Percentiles rank a stretch among this genome's conserved stretches.
These are phyloP conservation scores for Gossypioides kirkii DNA, from an alignment of 345 rosid genomes.

Conservation along the genomic window DNA sequence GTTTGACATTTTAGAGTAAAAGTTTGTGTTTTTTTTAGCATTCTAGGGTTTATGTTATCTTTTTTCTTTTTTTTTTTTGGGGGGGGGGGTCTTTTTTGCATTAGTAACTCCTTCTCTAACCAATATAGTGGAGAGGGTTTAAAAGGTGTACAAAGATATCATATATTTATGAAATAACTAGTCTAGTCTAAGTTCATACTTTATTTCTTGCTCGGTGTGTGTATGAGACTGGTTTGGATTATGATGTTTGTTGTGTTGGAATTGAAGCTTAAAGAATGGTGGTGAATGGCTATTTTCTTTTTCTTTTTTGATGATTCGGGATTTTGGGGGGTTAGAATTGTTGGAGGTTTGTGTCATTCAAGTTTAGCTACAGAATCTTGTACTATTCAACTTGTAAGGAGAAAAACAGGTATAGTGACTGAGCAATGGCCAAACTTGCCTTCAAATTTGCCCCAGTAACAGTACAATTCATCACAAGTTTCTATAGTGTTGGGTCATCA, in stretches of 20 bases:
- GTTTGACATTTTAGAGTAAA: slow-evolving; percentile 14
- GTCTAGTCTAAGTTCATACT: slow-evolving; percentile 13
- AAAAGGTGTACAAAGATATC: slow-evolving; percentile 38
- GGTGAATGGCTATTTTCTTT: too few species aligned
- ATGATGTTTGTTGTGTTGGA: neutral
- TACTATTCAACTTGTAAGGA: neutral
- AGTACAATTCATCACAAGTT: slow-evolving; percentile 2
- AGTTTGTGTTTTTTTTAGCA: slow-evolving; percentile 11
- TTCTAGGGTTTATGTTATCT: slow-evolving; percentile 2
- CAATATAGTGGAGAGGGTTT: slow-evolving; percentile 16
- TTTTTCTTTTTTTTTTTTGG: neutral
- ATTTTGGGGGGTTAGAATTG: neutral
- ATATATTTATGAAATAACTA: slow-evolving; percentile 33
- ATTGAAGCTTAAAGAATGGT: neutral
- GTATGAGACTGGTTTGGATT: slow-evolving; percentile 4
- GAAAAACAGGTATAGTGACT: neutral
- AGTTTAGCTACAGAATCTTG: neutral
- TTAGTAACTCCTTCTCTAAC: slow-evolving; percentile 13
- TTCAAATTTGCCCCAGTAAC: neutral
- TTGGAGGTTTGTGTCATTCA: slow-evolving; percentile 1
- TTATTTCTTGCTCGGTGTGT: neutral
- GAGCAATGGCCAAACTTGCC: neutral
- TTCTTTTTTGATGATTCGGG: too few species aligned
- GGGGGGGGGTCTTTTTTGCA: neutral
- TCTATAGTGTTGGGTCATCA: neutral